Percentiles rank a stretch among this genome's conserved stretches.
phyloP scores from a whole-genome alignment of 345 rosid species.

The Lepidium africanum region DNA sequence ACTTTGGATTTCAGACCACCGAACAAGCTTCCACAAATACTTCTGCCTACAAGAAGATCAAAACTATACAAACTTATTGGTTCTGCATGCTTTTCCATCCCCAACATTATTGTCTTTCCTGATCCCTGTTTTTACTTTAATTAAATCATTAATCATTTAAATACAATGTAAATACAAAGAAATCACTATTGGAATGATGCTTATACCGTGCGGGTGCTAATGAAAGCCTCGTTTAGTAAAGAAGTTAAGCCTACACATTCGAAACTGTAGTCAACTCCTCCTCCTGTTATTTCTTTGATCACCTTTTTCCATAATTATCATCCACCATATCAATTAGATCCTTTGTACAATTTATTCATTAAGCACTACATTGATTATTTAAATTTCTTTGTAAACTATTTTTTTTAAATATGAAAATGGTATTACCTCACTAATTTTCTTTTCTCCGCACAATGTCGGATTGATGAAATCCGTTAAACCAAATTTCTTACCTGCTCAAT shows the following conservation, averaged over 20 bases:
- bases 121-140: conserved; percentile 33
- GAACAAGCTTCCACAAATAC: conserved; percentile 36
- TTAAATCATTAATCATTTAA: background rate
- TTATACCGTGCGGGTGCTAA: conserved; percentile 37
- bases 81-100: conserved; percentile 33
- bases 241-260: conserved; percentile 60
- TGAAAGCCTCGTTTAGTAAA: conserved; percentile 40
- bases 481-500: conserved; percentile 40
- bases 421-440: conserved; percentile 37
- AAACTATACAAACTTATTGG: conserved; percentile 27
- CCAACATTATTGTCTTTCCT: conserved; percentile 61
- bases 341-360: too few relatives aligned
- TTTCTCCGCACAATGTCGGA: conserved; percentile 43
- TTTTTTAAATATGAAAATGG: too few relatives aligned
- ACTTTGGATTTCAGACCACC: conserved; percentile 62
- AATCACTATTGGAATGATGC: background rate
- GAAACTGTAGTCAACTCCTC: conserved; percentile 73
- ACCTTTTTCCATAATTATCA: conserved; percentile 28
- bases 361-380: too few relatives aligned
- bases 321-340: background rate
- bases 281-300: conserved; percentile 48
- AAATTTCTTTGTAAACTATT: too few relatives aligned
- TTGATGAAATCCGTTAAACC: conserved; percentile 64
- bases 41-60: conserved; percentile 38
- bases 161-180: background rate